Evolutionary conservation across 2,329 filamentous ascomycete genomes (phyloP).

Genomic region (Alternaria sp.): DNA sequence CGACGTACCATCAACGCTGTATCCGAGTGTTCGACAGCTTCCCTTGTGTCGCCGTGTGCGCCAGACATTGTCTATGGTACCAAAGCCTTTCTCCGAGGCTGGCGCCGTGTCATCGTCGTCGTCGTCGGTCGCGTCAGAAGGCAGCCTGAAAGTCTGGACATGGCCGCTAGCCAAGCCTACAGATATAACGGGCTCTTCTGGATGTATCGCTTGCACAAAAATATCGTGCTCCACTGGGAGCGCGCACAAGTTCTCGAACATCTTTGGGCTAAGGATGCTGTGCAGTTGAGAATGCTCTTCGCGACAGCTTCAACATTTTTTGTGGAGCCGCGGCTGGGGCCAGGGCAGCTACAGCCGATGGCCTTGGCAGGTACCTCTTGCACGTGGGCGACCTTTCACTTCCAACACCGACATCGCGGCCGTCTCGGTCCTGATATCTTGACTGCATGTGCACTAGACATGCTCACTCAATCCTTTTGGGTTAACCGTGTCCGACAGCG

Average conservation of each 20-base stretch:
- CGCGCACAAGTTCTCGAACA: conserved; percentile 93
- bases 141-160: conserved; percentile 82
- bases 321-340: conserved; percentile 24
- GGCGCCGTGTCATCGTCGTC: conserved; percentile 60
- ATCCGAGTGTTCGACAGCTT: conserved; percentile 84
- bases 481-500: background rate
- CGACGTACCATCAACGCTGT: conserved; percentile 78
- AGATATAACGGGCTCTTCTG: conserved; percentile 81
- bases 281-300: conserved; percentile 2
- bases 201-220: conserved; percentile 88
- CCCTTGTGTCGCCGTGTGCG: conserved; percentile 90
- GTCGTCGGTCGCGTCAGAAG: conserved; percentile 62
- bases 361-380: conserved; percentile 23
- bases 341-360: conserved; percentile 28
- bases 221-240: conserved; percentile 86
- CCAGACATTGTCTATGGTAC: conserved; percentile 84
- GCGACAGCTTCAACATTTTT: conserved; percentile 35
- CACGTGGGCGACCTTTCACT: background rate
- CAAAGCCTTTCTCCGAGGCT: conserved; percentile 68
- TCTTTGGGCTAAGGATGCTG: conserved; percentile 48
- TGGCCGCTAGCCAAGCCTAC: conserved; percentile 86
- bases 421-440: background rate
- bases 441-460: background rate
- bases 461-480: background rate
- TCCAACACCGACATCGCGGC: background rate